Conservation (phyloP, 2,329 filamentous ascomycete species). For the Talaromyces sp. region DNA sequence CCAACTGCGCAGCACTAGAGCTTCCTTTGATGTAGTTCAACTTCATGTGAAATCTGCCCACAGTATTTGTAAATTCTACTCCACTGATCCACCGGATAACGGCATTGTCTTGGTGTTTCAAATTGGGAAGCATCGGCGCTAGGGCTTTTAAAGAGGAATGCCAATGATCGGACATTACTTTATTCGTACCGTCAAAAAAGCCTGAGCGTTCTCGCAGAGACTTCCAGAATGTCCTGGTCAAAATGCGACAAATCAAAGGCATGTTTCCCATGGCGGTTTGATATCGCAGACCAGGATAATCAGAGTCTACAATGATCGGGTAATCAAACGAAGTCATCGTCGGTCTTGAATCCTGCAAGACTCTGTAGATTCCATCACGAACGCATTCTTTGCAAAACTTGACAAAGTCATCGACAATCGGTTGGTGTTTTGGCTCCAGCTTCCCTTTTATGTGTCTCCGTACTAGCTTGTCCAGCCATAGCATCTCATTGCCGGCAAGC, state of each 20-base stretch:
- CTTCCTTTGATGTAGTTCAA: not conserved
- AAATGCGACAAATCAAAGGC: slow-evolving; percentile 17
- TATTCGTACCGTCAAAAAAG: slow-evolving; percentile 3
- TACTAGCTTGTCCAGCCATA: slow-evolving; percentile 30
- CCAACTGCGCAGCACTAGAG: not conserved
- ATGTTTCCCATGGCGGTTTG: slow-evolving; percentile 14
- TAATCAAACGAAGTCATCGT: not conserved
- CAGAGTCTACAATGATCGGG: not conserved
- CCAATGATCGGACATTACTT: not conserved
- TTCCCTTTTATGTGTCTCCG: slow-evolving; percentile 23
- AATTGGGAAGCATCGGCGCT: not conserved
- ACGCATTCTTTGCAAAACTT: slow-evolving; percentile 25
- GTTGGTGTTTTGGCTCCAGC: slow-evolving; percentile 8
- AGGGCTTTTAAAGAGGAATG: slow-evolving; percentile 1
- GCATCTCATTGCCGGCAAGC: slow-evolving; percentile 29
- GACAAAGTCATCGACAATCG: slow-evolving; percentile 16
- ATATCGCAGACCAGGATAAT: slow-evolving; percentile 11
- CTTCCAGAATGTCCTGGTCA: slow-evolving; percentile 28
- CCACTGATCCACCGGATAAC: not conserved
- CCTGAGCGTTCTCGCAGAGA: not conserved
- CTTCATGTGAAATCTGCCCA: not conserved
- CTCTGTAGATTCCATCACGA: slow-evolving; percentile 22
- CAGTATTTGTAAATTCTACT: not conserved
- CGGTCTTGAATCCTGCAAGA: slow-evolving; percentile 4
- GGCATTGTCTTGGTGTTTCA: slow-evolving; percentile 3